A percentile compares a stretch with the other conserved stretches of the same genome.
Evolutionary conservation across 2,329 filamentous ascomycete genomes (phyloP).

Genomic region (Blastomyces parvus): DNA sequence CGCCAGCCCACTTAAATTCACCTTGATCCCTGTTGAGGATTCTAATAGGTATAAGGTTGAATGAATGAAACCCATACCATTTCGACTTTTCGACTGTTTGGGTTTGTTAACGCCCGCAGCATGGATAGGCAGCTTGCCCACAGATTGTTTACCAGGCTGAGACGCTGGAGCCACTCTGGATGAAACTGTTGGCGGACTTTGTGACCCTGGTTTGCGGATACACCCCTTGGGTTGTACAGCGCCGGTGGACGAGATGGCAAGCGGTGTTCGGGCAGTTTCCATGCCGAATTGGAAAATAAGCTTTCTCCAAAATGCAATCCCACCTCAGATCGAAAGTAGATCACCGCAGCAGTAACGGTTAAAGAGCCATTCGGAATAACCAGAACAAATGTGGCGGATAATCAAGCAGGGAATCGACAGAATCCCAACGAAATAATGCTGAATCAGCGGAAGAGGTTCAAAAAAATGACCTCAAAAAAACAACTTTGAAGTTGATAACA

Average conservation of each 20-base stretch:
- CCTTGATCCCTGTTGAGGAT: conserved; percentile 1
- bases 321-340: not conserved
- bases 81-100: conserved; percentile 66
- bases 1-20: not conserved
- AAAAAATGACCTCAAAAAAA: not conserved
- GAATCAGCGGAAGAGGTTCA: not conserved
- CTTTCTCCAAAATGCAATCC: conserved; percentile 8
- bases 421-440: not conserved
- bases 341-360: not conserved
- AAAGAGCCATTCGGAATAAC: not conserved
- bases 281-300: conserved; percentile 30
- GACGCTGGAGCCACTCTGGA: conserved; percentile 17
- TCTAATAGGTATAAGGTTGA: conserved; percentile 14
- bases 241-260: not conserved
- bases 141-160: conserved; percentile 19
- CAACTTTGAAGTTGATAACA: not conserved
- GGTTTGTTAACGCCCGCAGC: conserved; percentile 41
- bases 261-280: conserved; percentile 47
- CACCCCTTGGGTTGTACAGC: not conserved
- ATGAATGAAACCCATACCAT: conserved; percentile 47
- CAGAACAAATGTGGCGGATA: not conserved
- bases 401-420: not conserved
- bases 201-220: not conserved
- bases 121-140: conserved; percentile 16
- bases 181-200: not conserved